Evolutionary conservation across 345 rosid genomes (phyloP).

Genomic region (Clarkia xantiana): DNA sequence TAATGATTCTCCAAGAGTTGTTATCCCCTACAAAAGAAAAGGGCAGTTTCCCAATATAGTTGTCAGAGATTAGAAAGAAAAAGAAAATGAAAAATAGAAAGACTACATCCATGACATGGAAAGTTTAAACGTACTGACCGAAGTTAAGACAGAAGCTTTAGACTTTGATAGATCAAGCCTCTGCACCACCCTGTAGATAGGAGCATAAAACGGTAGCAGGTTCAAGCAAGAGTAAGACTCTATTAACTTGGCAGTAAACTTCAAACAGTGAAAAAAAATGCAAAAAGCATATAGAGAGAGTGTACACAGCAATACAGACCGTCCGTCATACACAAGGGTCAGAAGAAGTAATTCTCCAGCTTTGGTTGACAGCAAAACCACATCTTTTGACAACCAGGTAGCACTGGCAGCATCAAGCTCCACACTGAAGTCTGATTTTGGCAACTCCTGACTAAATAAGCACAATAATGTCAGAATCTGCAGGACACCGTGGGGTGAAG

Average conservation of each 20-base stretch:
- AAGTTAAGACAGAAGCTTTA: slow-evolving; percentile 92
- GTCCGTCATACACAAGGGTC: slow-evolving; percentile 87
- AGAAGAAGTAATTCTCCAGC: slow-evolving; percentile 77
- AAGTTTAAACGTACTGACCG: slow-evolving; percentile 44
- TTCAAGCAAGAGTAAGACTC: background rate
- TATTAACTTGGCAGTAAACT: background rate
- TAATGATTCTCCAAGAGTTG: slow-evolving; percentile 64
- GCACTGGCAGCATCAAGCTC: slow-evolving; percentile 97
- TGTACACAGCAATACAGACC: slow-evolving; percentile 25
- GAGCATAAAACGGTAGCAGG: slow-evolving; percentile 5
- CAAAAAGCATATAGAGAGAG: background rate
- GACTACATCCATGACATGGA: background rate
- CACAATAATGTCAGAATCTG: background rate
- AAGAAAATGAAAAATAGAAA: slow-evolving; percentile 5
- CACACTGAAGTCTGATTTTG: slow-evolving; percentile 67
- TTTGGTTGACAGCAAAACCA: slow-evolving; percentile 78
- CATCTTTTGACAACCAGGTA: slow-evolving; percentile 68
- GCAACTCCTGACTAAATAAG: slow-evolving; percentile 72
- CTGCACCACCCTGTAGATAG: slow-evolving; percentile 70
- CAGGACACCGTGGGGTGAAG: background rate
- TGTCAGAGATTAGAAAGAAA: background rate
- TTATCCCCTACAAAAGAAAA: slow-evolving; percentile 49
- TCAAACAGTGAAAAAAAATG: background rate
- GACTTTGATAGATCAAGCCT: slow-evolving; percentile 93
- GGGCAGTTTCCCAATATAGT: slow-evolving; percentile 10